Conservation (phyloP, 2,329 filamentous ascomycete species). For the Phoma sp. region DNA sequence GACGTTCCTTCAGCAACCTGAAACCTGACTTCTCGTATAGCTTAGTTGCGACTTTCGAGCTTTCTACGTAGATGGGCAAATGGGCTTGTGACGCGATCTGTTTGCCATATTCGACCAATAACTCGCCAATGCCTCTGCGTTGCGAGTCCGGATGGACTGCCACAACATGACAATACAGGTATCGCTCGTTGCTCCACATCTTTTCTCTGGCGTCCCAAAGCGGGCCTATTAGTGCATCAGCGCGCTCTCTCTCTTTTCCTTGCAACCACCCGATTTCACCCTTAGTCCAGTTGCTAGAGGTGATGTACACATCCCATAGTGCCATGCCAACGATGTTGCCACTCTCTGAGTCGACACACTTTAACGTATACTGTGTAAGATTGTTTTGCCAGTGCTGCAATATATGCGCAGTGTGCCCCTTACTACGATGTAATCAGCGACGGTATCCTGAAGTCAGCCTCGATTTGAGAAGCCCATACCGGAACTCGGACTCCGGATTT, state of each 20-base stretch:
- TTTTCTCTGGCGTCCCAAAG: conserved; percentile 39
- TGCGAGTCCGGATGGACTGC: conserved; percentile 54
- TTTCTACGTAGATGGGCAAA: conserved; percentile 58
- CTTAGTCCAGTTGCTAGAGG: conserved; percentile 53
- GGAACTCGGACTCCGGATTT: conserved; percentile 30
- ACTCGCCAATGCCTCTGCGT: conserved; percentile 51
- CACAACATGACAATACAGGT: conserved; percentile 49
- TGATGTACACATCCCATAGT: conserved; percentile 54
- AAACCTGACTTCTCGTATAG: conserved; percentile 59
- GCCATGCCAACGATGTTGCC: conserved; percentile 57
- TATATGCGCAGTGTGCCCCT: conserved; percentile 53
- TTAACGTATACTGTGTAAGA: conserved; percentile 55
- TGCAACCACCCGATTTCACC: conserved; percentile 56
- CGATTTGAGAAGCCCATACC: conserved; percentile 13
- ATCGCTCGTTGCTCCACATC: conserved; percentile 29
- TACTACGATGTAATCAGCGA: conserved; percentile 33
- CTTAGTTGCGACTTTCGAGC: conserved; percentile 50
- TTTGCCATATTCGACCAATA: conserved; percentile 52
- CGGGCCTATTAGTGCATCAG: conserved; percentile 52
- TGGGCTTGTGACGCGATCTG: conserved; percentile 41
- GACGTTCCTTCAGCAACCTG: conserved; percentile 47
- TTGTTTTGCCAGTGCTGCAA: conserved; percentile 49
- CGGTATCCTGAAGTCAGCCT: too few relatives aligned
- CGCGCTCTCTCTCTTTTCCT: conserved; percentile 53
- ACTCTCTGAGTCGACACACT: conserved; percentile 55